Conservation (phyloP, 1,139 yeast genomes). For the Kodamaea fungicola region DNA sequence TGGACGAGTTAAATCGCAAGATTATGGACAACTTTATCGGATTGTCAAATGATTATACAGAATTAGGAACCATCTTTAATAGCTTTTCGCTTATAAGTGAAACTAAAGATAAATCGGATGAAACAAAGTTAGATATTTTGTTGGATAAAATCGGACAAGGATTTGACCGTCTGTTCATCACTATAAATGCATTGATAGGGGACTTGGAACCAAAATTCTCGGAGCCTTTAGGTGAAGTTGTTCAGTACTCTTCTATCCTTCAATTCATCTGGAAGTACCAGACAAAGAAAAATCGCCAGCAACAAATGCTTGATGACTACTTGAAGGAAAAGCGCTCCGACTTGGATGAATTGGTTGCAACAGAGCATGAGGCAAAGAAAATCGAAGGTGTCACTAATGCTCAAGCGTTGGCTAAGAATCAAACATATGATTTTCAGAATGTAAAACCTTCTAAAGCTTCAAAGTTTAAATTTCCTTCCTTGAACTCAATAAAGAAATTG, state of each 20-base stretch:
- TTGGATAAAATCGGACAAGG: slow-evolving; percentile 76
- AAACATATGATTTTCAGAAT: slow-evolving; percentile 28
- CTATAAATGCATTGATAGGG: slow-evolving; percentile 65
- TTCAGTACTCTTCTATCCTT: slow-evolving; percentile 68
- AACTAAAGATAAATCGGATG: slow-evolving; percentile 18
- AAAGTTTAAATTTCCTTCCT: slow-evolving; percentile 25
- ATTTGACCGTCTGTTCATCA: slow-evolving; percentile 67
- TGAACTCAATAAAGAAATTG: slow-evolving; percentile 46
- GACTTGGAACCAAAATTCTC: slow-evolving; percentile 69
- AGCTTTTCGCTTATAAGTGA: slow-evolving; percentile 61
- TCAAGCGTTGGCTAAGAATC: slow-evolving; percentile 25
- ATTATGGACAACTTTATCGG: slow-evolving; percentile 62
- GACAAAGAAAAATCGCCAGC: slow-evolving; percentile 65
- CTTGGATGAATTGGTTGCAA: slow-evolving; percentile 36
- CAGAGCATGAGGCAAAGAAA: slow-evolving; percentile 38
- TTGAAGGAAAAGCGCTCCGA: slow-evolving; percentile 45
- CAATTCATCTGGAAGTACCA: slow-evolving; percentile 69
- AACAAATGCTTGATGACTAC: slow-evolving; percentile 54
- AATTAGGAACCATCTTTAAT: slow-evolving; percentile 68
- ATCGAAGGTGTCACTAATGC: slow-evolving; percentile 27
- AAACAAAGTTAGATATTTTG: slow-evolving; percentile 36
- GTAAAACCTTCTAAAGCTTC: slow-evolving; percentile 5
- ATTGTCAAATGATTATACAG: slow-evolving; percentile 63
- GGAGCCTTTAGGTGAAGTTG: slow-evolving; percentile 83
- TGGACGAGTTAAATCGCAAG: slow-evolving; percentile 66